Conservation (phyloP, 1,139 yeast genomes). For the Nakaseomyces sp. region DNA sequence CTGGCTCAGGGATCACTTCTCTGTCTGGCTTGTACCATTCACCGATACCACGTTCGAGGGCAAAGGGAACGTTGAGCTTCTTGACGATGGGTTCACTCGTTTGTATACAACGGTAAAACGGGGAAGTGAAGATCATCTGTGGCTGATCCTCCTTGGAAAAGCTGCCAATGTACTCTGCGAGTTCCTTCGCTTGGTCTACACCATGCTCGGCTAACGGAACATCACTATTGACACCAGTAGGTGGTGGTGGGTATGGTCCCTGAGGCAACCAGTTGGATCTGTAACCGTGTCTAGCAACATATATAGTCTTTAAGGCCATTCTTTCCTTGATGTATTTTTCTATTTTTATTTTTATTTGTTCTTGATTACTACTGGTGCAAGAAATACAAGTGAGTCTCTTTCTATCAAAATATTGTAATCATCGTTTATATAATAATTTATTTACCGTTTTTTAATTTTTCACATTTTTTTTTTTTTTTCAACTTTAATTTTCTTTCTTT, state of each 20-base stretch:
- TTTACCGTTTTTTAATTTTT: too few species aligned
- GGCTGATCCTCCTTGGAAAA: slow-evolving; percentile 41
- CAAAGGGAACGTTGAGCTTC: slow-evolving; percentile 46
- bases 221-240: slow-evolving; percentile 77
- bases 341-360: background rate
- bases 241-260: slow-evolving; percentile 59
- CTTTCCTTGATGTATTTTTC: too few species aligned
- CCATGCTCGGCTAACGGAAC: slow-evolving; percentile 77
- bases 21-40: slow-evolving; percentile 58
- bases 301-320: slow-evolving; percentile 34
- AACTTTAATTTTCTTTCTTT: background rate
- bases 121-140: slow-evolving; percentile 62
- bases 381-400: too few species aligned
- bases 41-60: slow-evolving; percentile 64
- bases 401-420: too few species aligned
- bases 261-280: slow-evolving; percentile 75
- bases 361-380: too few species aligned
- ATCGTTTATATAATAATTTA: too few species aligned
- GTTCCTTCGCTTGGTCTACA: slow-evolving; percentile 65
- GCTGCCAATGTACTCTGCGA: slow-evolving; percentile 44
- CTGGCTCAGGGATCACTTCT: slow-evolving; percentile 50
- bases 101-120: slow-evolving; percentile 84
- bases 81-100: slow-evolving; percentile 66
- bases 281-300: slow-evolving; percentile 56
- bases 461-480: background rate